Conservation (phyloP, 2,329 filamentous ascomycete genomes). For the Calycina marina region DNA sequence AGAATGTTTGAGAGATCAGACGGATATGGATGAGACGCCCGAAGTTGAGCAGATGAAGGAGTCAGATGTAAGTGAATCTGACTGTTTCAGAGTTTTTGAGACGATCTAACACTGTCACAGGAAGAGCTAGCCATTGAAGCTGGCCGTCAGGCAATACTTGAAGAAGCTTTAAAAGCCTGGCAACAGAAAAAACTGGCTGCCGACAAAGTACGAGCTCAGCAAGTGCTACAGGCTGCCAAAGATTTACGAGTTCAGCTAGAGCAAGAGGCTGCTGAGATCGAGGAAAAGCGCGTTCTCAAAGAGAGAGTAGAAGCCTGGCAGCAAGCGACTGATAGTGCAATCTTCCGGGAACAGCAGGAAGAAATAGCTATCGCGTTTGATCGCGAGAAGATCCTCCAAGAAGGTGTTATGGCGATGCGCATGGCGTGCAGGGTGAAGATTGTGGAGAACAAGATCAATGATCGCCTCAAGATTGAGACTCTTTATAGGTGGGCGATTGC, state of each 20-base stretch:
- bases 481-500: slow-evolving; percentile 49
- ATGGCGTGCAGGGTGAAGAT: slow-evolving; percentile 39
- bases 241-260: background rate
- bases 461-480: slow-evolving; percentile 37
- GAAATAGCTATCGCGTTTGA: slow-evolving; percentile 34
- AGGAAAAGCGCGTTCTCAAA: background rate
- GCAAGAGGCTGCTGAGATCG: background rate
- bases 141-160: background rate
- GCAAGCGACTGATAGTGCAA: background rate
- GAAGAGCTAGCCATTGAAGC: background rate
- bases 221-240: background rate
- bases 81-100: no score
- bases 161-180: background rate
- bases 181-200: no score
- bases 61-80: no score
- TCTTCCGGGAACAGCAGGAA: slow-evolving; percentile 23
- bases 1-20: no score
- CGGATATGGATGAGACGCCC: no score
- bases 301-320: background rate
- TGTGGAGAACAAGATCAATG: slow-evolving; percentile 36
- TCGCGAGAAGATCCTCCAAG: slow-evolving; percentile 35
- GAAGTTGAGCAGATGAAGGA: no score
- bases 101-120: no score
- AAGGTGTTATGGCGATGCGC: slow-evolving; percentile 47
- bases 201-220: no score